phyloP scores from a whole-genome alignment of 345 rosid genomes.

The Sonneratia alba region DNA sequence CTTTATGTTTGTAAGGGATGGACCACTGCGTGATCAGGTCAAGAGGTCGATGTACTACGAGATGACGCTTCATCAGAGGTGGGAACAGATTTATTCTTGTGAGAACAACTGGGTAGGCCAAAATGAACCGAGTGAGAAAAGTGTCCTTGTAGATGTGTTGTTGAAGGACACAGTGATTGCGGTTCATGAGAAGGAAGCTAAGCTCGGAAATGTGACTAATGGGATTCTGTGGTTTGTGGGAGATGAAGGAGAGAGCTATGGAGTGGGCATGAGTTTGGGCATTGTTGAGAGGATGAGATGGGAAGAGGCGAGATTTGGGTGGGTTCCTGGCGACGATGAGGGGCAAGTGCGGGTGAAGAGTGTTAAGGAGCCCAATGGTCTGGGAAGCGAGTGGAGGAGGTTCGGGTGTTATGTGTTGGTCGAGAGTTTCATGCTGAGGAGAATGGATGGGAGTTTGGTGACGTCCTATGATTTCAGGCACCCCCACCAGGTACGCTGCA shows the following conservation, averaged over 20 bases:
- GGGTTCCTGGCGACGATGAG: conserved; percentile 20
- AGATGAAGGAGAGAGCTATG: conserved; percentile 13
- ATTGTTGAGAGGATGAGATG: conserved; percentile 42
- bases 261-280: conserved; percentile 30
- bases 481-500: conserved; percentile 22
- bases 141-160: conserved; percentile 17
- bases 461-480: conserved; percentile 41
- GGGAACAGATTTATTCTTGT: conserved; percentile 39
- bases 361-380: conserved; percentile 19
- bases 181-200: conserved; percentile 18
- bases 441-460: conserved; percentile 47
- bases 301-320: conserved; percentile 45
- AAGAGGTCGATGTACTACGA: conserved; percentile 36
- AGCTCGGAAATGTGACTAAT: conserved; percentile 8
- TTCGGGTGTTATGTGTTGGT: conserved; percentile 48
- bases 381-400: conserved; percentile 31
- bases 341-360: conserved; percentile 17
- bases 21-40: conserved; percentile 27
- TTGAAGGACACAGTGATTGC: conserved; percentile 25
- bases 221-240: conserved; percentile 32
- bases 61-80: conserved; percentile 46
- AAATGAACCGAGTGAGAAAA: neutral
- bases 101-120: conserved; percentile 12
- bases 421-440: conserved; percentile 48
- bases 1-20: conserved; percentile 51